phyloP scores from a whole-genome alignment of 805 yeast species.

The Candida ortonii region DNA sequence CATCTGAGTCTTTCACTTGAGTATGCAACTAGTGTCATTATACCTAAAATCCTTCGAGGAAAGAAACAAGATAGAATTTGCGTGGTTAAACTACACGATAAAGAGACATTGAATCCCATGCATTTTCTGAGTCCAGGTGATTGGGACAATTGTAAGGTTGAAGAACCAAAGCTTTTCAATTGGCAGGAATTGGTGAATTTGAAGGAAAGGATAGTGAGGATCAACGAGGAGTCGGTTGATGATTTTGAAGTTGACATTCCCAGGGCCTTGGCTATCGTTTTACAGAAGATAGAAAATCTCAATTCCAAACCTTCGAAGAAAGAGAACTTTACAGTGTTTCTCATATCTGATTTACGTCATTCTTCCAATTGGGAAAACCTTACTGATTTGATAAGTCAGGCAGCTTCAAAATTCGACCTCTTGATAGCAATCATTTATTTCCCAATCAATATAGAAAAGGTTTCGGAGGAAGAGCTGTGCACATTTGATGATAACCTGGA shows the following conservation, averaged over 20 bases:
- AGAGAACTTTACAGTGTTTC: conserved; percentile 17
- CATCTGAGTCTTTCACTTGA: conserved; percentile 37
- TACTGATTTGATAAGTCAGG: conserved; percentile 13
- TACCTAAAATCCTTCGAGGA: conserved; percentile 27
- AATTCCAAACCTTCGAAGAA: conserved; percentile 14
- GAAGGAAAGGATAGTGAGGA: conserved; percentile 10
- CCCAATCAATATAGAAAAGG: conserved; percentile 6
- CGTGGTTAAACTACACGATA: conserved; percentile 25
- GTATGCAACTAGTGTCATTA: conserved; percentile 41
- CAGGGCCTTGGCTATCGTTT: conserved; percentile 26
- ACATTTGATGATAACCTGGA: conserved; percentile 10
- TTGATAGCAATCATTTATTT: conserved; percentile 18
- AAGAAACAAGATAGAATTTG: conserved; percentile 28
- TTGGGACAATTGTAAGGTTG: conserved; percentile 23
- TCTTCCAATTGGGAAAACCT: conserved; percentile 20
- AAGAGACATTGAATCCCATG: conserved; percentile 26
- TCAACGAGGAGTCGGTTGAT: conserved; percentile 17
- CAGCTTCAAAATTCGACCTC: conserved; percentile 14
- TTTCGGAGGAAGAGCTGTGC: conserved; percentile 5
- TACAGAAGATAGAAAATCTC: conserved; percentile 17
- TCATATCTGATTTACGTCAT: conserved; percentile 20
- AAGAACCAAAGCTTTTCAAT: conserved; percentile 17
- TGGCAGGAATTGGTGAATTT: conserved; percentile 18
- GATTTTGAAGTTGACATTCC: conserved; percentile 29
- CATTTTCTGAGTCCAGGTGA: conserved; percentile 19